Conservation (phyloP, 306 rosid genomes). For the Prunus padus region DNA sequence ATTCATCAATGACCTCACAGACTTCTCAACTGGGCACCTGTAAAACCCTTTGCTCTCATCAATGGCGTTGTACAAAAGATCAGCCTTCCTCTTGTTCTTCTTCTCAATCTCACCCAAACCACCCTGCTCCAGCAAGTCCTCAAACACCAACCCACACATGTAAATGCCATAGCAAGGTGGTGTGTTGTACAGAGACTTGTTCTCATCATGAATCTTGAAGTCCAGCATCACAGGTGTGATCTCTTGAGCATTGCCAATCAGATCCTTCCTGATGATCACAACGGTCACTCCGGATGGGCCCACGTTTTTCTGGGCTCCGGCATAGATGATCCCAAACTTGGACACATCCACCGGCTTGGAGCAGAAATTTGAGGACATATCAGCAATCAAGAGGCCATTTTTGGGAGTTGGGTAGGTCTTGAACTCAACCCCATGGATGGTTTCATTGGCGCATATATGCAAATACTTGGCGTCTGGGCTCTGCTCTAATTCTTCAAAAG, state of each 20-base stretch:
- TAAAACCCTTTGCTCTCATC: constrained; percentile 80
- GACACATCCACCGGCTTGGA: constrained; percentile 92
- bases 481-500: constrained; percentile 59
- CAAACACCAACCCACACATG: constrained; percentile 94
- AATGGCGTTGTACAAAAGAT: constrained; percentile 62
- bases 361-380: constrained; percentile 96
- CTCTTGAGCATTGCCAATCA: constrained; percentile 74
- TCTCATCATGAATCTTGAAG: constrained; percentile 79
- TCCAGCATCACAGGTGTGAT: constrained; percentile 88
- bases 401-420: constrained; percentile 69
- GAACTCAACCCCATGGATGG: constrained; percentile 94
- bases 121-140: constrained; percentile 81
- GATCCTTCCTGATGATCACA: constrained; percentile 78
- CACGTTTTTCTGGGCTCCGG: constrained; percentile 96
- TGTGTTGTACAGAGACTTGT: constrained; percentile 81
- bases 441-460: constrained; percentile 87
- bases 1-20: constrained; percentile 93
- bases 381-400: constrained; percentile 63
- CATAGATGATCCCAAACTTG: constrained; percentile 77
- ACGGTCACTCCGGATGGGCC: constrained; percentile 96
- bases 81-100: constrained; percentile 81
- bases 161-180: constrained; percentile 92
- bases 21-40: constrained; percentile 78
- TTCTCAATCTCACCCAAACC: constrained; percentile 87
- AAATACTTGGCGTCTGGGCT: constrained; percentile 56